Evolutionary conservation across 306 rosid species (phyloP).

Genomic region (Citrullus colocynthis): DNA sequence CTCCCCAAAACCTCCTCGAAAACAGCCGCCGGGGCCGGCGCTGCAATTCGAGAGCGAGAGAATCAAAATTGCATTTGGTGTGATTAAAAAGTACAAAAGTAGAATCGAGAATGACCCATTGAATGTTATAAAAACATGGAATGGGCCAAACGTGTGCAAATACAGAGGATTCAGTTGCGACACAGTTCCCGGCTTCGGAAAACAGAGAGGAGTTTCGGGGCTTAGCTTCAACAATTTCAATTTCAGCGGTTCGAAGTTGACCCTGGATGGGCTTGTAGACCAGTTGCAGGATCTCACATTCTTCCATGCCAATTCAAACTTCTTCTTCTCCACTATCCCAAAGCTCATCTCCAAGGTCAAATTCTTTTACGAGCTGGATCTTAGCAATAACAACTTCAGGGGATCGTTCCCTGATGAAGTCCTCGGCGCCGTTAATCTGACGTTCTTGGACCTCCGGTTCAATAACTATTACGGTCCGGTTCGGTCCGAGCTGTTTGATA

Average conservation of each 20-base stretch:
- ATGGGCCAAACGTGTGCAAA: accelerated
- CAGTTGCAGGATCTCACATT: slow-evolving; percentile 25
- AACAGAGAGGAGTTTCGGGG: slow-evolving; percentile 21
- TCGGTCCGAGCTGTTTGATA: slow-evolving; percentile 16
- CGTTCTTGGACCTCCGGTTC: slow-evolving; percentile 65
- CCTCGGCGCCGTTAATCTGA: neutral
- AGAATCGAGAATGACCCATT: slow-evolving; percentile 6
- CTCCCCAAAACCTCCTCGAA: neutral
- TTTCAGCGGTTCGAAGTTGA: neutral
- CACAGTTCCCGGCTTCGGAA: neutral
- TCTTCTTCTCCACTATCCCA: slow-evolving; percentile 26
- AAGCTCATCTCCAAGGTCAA: neutral
- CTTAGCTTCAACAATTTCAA: slow-evolving; percentile 30
- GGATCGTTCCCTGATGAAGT: slow-evolving; percentile 31
- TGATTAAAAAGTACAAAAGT: slow-evolving; percentile 11
- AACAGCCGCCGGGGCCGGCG: neutral
- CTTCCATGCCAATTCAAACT: slow-evolving; percentile 72
- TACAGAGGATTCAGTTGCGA: slow-evolving; percentile 30
- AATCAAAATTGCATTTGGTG: slow-evolving; percentile 7
- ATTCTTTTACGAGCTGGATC: slow-evolving; percentile 55
- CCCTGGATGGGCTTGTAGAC: slow-evolving; percentile 12
- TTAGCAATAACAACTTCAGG: slow-evolving; percentile 36
- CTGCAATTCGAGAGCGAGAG: neutral
- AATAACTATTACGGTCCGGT: slow-evolving; percentile 17
- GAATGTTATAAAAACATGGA: slow-evolving; percentile 13